These are phyloP conservation scores for Porcisia deanei DNA, from an alignment of 208 protist genomes.

Conservation along the genomic window DNA sequence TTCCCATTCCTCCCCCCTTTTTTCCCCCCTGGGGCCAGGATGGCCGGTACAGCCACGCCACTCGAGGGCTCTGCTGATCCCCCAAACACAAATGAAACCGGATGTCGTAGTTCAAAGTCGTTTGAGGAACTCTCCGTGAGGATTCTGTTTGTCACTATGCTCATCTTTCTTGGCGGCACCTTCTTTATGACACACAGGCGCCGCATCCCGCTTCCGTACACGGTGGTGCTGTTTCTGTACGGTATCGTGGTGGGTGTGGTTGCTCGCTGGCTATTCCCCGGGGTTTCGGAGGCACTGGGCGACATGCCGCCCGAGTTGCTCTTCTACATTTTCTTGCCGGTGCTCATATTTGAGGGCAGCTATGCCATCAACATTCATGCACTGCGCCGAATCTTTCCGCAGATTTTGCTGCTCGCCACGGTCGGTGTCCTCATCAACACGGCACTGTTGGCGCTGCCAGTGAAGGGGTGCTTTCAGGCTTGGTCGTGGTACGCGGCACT, in stretches of 20 bases:
- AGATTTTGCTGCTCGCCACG: slow-evolving; percentile 73
- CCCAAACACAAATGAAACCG: not conserved
- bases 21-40: not conserved
- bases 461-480: slow-evolving; percentile 46
- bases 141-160: slow-evolving; percentile 68
- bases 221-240: slow-evolving; percentile 81
- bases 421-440: slow-evolving; percentile 83
- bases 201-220: slow-evolving; percentile 75
- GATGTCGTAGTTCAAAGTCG: not conserved
- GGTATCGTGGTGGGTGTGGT: slow-evolving; percentile 70
- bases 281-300: slow-evolving; percentile 54
- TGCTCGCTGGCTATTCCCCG: slow-evolving; percentile 46
- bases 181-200: slow-evolving; percentile 66
- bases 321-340: slow-evolving; percentile 90
- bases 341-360: slow-evolving; percentile 90
- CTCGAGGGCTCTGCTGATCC: not conserved
- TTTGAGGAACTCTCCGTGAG: slow-evolving; percentile 41
- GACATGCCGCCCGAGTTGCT: slow-evolving; percentile 79
- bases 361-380: slow-evolving; percentile 84
- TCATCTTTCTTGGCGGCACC: slow-evolving; percentile 77
- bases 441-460: slow-evolving; percentile 48
- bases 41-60: not conserved
- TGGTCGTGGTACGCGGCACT: slow-evolving; percentile 76
- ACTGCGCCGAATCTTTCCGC: slow-evolving; percentile 60
- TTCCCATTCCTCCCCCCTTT: not conserved